phyloP scores from a whole-genome alignment of 1,284 basidiomycete genomes.

The Neonothopanus nambi region DNA sequence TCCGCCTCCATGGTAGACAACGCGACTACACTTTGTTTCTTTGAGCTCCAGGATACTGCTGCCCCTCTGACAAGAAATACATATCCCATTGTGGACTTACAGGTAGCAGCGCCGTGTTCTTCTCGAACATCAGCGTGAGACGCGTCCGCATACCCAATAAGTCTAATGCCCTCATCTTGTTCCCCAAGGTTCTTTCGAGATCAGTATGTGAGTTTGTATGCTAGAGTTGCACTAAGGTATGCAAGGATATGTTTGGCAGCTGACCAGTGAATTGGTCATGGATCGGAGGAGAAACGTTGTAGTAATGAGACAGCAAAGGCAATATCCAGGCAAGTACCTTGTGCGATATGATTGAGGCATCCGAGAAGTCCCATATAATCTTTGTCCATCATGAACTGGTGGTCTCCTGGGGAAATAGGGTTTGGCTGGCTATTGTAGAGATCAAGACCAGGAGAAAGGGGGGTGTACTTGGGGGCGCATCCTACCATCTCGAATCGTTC shows the following conservation, averaged over 20 bases:
- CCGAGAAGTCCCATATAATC: conserved; percentile 28
- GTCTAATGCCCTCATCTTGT: conserved; percentile 20
- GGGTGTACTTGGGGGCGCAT: conserved; percentile 21
- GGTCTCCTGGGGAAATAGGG: conserved; percentile 15
- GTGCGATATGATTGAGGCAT: conserved; percentile 29
- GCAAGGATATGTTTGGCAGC: conserved; percentile 28
- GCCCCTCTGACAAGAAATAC: conserved; percentile 30
- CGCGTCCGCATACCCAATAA: not conserved
- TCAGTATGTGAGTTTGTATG: conserved; percentile 26
- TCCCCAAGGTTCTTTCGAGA: conserved; percentile 16
- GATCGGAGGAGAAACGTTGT: conserved; percentile 25
- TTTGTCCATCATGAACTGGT: conserved; percentile 24
- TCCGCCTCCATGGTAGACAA: conserved; percentile 36
- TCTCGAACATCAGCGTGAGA: conserved; percentile 37
- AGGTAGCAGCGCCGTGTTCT: no score
- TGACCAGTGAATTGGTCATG: conserved; percentile 28
- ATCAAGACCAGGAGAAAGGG: conserved; percentile 20
- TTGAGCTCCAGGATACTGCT: conserved; percentile 32
- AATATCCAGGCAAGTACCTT: conserved; percentile 31
- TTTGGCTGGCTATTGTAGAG: conserved; percentile 17
- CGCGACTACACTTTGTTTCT: conserved; percentile 29
- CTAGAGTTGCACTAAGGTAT: conserved; percentile 32
- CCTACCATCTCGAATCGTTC: conserved; percentile 23
- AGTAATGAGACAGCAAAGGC: conserved; percentile 29
- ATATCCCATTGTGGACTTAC: conserved; percentile 35